A percentile compares a stretch with the other conserved stretches of the same genome.
phyloP scores from a whole-genome alignment of 2,329 filamentous ascomycete species.

The Neophaeococcomyces aloes region DNA sequence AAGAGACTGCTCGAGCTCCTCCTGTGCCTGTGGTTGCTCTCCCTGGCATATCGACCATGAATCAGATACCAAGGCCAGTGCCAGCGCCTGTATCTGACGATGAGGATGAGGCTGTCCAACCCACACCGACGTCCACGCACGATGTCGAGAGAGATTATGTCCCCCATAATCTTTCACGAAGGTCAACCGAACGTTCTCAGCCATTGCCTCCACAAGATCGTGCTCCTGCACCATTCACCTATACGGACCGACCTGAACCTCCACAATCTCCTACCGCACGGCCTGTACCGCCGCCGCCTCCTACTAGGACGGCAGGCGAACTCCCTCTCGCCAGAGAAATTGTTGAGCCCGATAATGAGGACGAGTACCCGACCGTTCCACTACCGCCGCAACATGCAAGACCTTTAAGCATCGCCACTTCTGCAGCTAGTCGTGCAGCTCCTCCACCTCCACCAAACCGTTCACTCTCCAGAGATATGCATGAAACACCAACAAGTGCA shows the following conservation, averaged over 20 bases:
- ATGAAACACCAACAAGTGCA: slow-evolving; percentile 19
- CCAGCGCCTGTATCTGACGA: slow-evolving; percentile 35
- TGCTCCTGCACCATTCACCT: slow-evolving; percentile 37
- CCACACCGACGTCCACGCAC: slow-evolving; percentile 10
- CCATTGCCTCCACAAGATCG: slow-evolving; percentile 41
- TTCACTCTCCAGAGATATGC: slow-evolving; percentile 3
- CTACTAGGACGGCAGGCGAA: neutral
- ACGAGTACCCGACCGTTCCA: slow-evolving; percentile 22
- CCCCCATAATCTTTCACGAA: slow-evolving; percentile 21
- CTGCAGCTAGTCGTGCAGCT: slow-evolving; percentile 31
- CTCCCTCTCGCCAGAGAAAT: neutral
- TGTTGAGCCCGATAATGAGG: slow-evolving; percentile 1
- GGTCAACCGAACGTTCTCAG: slow-evolving; percentile 33
- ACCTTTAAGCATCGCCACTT: slow-evolving; percentile 28
- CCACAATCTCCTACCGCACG: slow-evolving; percentile 14
- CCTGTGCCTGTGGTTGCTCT: slow-evolving; percentile 50
- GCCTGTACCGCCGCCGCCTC: slow-evolving; percentile 9
- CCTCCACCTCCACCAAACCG: slow-evolving; percentile 23
- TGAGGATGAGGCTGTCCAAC: slow-evolving; percentile 17
- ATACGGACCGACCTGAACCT: slow-evolving; percentile 22
- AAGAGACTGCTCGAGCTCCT: slow-evolving; percentile 29
- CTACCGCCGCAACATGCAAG: slow-evolving; percentile 26
- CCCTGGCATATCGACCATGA: slow-evolving; percentile 54
- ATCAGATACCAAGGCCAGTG: slow-evolving; percentile 40
- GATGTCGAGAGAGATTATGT: slow-evolving; percentile 3